These are phyloP conservation scores for Umbilicaria muhlenbergii DNA, from an alignment of 495 filamentous ascomycete genomes.

Conservation along the genomic window DNA sequence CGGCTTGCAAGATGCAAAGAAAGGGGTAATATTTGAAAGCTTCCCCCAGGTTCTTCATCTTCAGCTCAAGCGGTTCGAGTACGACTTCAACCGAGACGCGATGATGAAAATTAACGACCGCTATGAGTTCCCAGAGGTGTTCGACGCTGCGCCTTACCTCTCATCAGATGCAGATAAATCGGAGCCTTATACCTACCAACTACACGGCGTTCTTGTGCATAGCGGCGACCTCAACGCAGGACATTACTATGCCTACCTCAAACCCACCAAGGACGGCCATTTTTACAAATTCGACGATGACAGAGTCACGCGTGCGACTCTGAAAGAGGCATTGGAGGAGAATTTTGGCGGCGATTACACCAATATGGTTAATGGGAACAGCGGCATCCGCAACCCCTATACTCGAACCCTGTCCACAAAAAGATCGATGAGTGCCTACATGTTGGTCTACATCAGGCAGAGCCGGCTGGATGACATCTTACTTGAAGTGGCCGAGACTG, in stretches of 20 bases:
- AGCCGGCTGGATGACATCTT: slow-evolving; percentile 67
- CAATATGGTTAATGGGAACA: slow-evolving; percentile 39
- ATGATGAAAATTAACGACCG: slow-evolving; percentile 99
- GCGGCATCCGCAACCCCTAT: slow-evolving; percentile 47
- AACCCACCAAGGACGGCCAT: slow-evolving; percentile 76
- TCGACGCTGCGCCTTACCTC: slow-evolving; percentile 80
- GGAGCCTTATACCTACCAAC: slow-evolving; percentile 76
- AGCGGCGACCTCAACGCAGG: slow-evolving; percentile 93
- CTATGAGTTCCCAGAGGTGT: slow-evolving; percentile 89
- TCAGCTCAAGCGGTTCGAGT: slow-evolving; percentile 95
- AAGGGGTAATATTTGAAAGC: slow-evolving; percentile 90
- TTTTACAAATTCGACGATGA: slow-evolving; percentile 99
- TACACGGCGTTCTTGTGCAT: slow-evolving; percentile 93
- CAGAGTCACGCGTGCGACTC: slow-evolving; percentile 80
- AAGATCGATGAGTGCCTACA: slow-evolving; percentile 76
- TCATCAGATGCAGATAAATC: slow-evolving; percentile 74
- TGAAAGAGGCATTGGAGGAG: slow-evolving; percentile 84
- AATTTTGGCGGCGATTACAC: slow-evolving; percentile 88
- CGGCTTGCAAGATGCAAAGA: slow-evolving; percentile 89
- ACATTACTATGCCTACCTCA: slow-evolving; percentile 98
- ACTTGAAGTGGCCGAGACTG: slow-evolving; percentile 51
- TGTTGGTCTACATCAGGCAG: slow-evolving; percentile 95
- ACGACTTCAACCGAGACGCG: slow-evolving; percentile 84
- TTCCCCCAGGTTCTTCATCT: slow-evolving; percentile 93
- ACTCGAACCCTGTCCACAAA: slow-evolving; percentile 51